These are phyloP conservation scores for Salix caprea DNA, from an alignment of 345 rosid genomes.

Conservation along the genomic window DNA sequence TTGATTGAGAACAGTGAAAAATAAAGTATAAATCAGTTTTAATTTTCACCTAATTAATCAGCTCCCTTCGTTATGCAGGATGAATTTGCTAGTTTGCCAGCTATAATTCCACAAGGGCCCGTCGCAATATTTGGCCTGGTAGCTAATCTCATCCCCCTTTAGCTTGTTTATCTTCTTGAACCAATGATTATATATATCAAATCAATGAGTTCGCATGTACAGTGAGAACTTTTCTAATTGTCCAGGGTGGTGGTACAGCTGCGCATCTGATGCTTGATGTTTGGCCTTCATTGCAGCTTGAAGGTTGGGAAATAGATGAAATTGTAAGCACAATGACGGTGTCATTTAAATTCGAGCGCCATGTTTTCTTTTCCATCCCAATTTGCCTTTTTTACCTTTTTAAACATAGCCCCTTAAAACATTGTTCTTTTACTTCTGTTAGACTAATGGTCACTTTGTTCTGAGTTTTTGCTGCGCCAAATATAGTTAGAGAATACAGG, in stretches of 20 bases:
- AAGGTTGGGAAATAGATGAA: conserved; percentile 77
- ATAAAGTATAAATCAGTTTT: neutral
- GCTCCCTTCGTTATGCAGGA: conserved; percentile 36
- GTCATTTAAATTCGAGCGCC: neutral
- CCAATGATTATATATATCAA: no score
- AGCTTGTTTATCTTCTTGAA: neutral
- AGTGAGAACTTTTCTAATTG: conserved; percentile 1
- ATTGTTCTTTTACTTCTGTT: no score
- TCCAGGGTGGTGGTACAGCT: conserved; percentile 87
- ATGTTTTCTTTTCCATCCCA: neutral
- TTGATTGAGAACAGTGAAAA: neutral
- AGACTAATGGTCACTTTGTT: neutral
- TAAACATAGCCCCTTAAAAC: neutral
- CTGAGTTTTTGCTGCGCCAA: neutral
- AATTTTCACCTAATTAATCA: neutral
- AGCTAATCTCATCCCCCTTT: conserved; percentile 10
- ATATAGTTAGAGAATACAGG: neutral
- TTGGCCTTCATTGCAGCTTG: conserved; percentile 70
- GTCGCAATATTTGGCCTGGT: conserved; percentile 81
- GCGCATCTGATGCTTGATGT: conserved; percentile 73
- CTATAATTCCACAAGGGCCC: conserved; percentile 67
- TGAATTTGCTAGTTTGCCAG: conserved; percentile 71
- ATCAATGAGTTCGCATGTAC: neutral
- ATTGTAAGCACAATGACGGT: conserved; percentile 40
- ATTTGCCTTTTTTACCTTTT: neutral